Base-by-base conservation (phyloP, 179 eudicot species). In the Drosera spatulata region DNA sequence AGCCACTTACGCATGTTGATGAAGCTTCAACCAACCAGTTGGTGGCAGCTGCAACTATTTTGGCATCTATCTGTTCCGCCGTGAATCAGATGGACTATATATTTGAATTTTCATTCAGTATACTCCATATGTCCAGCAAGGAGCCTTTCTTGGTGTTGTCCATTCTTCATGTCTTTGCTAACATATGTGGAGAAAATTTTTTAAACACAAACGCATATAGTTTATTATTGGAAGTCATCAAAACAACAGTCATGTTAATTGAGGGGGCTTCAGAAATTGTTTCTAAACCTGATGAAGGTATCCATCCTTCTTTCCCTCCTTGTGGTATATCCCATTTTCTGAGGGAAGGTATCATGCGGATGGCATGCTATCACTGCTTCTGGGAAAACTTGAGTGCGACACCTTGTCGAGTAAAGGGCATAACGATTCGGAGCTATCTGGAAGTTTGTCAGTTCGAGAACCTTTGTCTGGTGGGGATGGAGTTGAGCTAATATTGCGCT, bases 141-240 rank as follows among this genome's bases (percentile, higher is more conserved):
- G 80, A 79, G 47, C 57, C 57, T 70, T 71, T 71, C 11, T 53
- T 73, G 66, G 57, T 71, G 54, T 61, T 84, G 76, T 70, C 68
- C 49, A 58, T 88, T 50, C 85, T 91, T 62, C 98, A 88, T 75
- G 73, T 73, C 41, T 84, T 91, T 76, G 91, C 85, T 52, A 64
- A 60, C 64, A 52, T 78, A 40, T 80, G 85, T 64, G 93, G 91
- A 56, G 69, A 80, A 13, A 80, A 79, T 47, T 85, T 77, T 66
- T 65, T 84, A 12, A 55, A 60, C 57, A 56, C 39, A 13, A 55
- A 77, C 43, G 71, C 74, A 14, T 70, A 72, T 66, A 45, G 69
- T 60, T 56, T 71, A 44, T 48, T 65, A 48, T 79, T 88, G 83
- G 62, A 74, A 37, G 87, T 78, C 6, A 55, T 88, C 37, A 91